A percentile compares a stretch with the other conserved stretches of the same genome.
Evolutionary conservation across 2,329 filamentous ascomycete species (phyloP).

Genomic region (Coniochaeta ligniaria): DNA sequence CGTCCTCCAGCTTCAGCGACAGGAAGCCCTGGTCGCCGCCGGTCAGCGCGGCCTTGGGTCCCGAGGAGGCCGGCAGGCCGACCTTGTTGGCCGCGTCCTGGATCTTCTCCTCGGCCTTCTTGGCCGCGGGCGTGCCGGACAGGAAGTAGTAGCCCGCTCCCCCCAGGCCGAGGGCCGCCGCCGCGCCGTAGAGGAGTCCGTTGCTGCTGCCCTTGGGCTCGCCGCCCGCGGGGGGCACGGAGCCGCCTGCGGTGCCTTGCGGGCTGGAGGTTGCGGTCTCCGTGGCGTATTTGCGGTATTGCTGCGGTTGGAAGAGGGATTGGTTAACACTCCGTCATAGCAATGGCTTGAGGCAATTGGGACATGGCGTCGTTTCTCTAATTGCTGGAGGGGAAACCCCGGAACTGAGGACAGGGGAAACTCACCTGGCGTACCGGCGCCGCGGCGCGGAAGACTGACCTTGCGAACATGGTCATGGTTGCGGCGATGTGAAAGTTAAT

Average conservation of each 20-base stretch:
- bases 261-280: constrained; percentile 24
- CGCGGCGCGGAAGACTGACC: constrained; percentile 56
- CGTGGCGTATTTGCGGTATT: constrained; percentile 62
- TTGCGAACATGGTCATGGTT: constrained; percentile 53
- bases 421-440: constrained; percentile 61
- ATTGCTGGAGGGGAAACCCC: not conserved
- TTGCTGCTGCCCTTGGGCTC: constrained; percentile 43
- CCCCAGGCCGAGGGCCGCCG: constrained; percentile 51
- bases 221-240: constrained; percentile 27
- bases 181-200: constrained; percentile 54
- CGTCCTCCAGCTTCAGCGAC: constrained; percentile 68
- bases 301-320: constrained; percentile 27
- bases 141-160: constrained; percentile 50
- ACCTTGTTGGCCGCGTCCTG: constrained; percentile 33
- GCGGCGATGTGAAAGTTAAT: not conserved
- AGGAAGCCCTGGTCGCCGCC: constrained; percentile 89
- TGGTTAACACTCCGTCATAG: constrained; percentile 4
- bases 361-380: not conserved
- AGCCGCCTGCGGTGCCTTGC: not conserved
- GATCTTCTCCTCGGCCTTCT: constrained; percentile 49
- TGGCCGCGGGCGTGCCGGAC: constrained; percentile 41
- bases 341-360: not conserved
- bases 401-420: constrained; percentile 4
- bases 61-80: constrained; percentile 25
- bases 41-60: constrained; percentile 51